Evolutionary conservation across 495 filamentous ascomycete genomes (phyloP), one percentile per base, ranked within the genome.

Genomic region (Lasiosphaeria miniovina): DNA sequence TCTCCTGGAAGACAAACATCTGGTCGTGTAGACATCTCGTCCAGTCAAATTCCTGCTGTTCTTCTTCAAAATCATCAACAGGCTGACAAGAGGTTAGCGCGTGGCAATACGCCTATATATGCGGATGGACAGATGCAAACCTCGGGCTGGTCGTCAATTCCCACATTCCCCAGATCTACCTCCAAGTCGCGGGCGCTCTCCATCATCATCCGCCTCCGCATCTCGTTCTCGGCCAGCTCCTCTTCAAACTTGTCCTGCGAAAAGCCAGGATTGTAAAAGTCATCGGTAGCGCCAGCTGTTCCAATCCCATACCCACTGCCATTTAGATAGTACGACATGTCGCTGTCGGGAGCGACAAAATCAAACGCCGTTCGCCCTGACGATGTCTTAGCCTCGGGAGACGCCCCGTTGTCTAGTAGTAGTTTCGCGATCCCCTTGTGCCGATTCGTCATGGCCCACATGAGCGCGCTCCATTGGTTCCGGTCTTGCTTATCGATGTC

Each of bases 391-490:
- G 94, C 88, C 70, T 97, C 92, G 24, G 92, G 84, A n/a, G 91
- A 96, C 12, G 94, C 94, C 3, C 95, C 95, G 68, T 93, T 87
- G 66, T 98, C 93, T 36, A 99, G 80, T 24, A 99, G 75, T 14
- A 90, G 78, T 67, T 97, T 97, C 31, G 91, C 91, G 65, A 99
- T 98, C 35, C 85, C 86, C 72, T 97, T 97, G 71, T 99, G 94
- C 62, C 92, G 80, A 70, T 98, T 99, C 43, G 94, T 98, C 91
- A 97, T 98, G 36, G 94, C 94, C 94, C 94, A 99, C 94, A 98
- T 99, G 65, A 99, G 77, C 15, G 94, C 88, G 70, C 91, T 99
- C 94, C 94, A 99, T 62, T 93, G 86, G 69, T 98, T 96, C 52
- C 88, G 86, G 70, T 99, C 94, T 74, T 97, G 94, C 68, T 88